These are phyloP conservation scores for Claviceps citrina DNA, from an alignment of 2,329 filamentous ascomycete species.

Conservation along the genomic window DNA sequence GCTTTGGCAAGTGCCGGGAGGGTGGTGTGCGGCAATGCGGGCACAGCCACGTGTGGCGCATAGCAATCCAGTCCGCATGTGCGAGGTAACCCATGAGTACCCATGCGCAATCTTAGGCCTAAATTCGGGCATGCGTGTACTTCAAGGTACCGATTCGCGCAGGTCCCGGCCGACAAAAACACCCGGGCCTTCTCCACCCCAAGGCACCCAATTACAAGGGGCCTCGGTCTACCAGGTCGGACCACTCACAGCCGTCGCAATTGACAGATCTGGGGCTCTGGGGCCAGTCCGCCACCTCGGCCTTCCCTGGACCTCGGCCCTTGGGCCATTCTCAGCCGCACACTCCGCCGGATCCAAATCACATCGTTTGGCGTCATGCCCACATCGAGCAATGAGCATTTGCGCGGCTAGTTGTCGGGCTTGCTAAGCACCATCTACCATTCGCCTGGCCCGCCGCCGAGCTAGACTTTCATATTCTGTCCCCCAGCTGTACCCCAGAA, in stretches of 20 bases:
- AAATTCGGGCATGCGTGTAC: no score
- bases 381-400: slow-evolving; percentile 6
- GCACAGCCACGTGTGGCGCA: neutral
- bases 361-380: slow-evolving; percentile 6
- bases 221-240: no score
- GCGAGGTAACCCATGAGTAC: no score
- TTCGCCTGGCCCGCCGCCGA: neutral
- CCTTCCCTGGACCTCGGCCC: slow-evolving; percentile 10
- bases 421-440: slow-evolving; percentile 3
- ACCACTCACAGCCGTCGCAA: slow-evolving; percentile 1
- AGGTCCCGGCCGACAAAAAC: no score
- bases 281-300: no score
- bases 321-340: no score
- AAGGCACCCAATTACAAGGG: no score
- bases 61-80: slow-evolving; percentile 1
- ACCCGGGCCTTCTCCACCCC: no score
- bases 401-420: slow-evolving; percentile 1
- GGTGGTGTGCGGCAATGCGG: neutral
- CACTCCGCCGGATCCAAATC: no score
- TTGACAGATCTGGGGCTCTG: slow-evolving; percentile 8
- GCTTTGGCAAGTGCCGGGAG: no score
- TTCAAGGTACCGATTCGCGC: no score
- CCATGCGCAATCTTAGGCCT: no score
- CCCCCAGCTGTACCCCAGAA: neutral
- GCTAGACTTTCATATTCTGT: neutral